Percentiles rank a stretch among this genome's conserved stretches.
phyloP scores from a whole-genome alignment of 2,329 filamentous ascomycete genomes.

The Stemphylium vesicarium region DNA sequence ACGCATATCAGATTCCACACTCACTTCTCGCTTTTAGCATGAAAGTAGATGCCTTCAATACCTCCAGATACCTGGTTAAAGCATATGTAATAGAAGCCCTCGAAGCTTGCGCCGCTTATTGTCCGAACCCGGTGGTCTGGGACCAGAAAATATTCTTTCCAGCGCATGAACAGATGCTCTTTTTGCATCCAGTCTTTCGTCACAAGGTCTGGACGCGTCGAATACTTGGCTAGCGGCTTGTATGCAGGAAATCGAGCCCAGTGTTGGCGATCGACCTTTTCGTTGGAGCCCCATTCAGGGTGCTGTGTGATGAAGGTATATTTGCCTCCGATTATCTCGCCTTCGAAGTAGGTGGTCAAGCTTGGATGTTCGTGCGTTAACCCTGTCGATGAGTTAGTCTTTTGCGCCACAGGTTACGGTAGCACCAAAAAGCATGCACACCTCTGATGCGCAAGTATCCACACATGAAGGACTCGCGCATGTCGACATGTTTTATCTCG shows the following conservation, averaged over 20 bases:
- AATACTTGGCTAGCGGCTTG: slow-evolving; percentile 73
- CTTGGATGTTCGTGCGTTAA: slow-evolving; percentile 95
- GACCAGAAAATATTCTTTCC: slow-evolving; percentile 98
- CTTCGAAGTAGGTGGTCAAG: slow-evolving; percentile 97
- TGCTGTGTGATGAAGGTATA: slow-evolving; percentile 94
- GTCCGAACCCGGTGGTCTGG: slow-evolving; percentile 91
- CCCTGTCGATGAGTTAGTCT: slow-evolving; percentile 60
- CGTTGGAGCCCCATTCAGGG: slow-evolving; percentile 86
- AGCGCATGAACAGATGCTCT: slow-evolving; percentile 96
- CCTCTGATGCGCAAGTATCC: slow-evolving; percentile 96
- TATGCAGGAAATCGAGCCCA: slow-evolving; percentile 92
- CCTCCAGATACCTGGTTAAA: slow-evolving; percentile 90
- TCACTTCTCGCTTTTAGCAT: slow-evolving; percentile 96
- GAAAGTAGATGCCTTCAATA: slow-evolving; percentile 95
- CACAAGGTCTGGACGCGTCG: slow-evolving; percentile 63
- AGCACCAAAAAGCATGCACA: slow-evolving; percentile 48
- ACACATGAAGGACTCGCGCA: slow-evolving; percentile 91
- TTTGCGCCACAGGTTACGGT: neutral
- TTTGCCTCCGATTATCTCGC: slow-evolving; percentile 94
- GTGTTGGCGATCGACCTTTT: slow-evolving; percentile 90
- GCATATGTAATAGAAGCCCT: slow-evolving; percentile 99
- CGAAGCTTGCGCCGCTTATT: slow-evolving; percentile 93
- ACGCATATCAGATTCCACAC: slow-evolving; percentile 45
- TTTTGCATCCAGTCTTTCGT: slow-evolving; percentile 75
- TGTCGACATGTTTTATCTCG: slow-evolving; percentile 94